phyloP scores from a whole-genome alignment of 2,329 filamentous ascomycete species.

The Hymenoscyphus fructigenus region DNA sequence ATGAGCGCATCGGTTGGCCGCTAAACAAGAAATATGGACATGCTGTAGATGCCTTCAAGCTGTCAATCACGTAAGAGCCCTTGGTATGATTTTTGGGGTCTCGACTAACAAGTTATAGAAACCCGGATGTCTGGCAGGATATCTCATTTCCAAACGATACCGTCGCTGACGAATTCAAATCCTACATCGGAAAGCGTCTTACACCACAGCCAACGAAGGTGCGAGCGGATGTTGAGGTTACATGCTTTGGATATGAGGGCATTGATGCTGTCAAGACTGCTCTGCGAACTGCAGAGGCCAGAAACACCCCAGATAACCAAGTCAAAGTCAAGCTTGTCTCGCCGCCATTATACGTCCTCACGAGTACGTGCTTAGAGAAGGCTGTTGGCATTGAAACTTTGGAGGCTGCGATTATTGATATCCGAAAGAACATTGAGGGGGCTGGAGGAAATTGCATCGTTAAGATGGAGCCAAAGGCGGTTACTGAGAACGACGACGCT shows the following conservation, averaged over 20 bases:
- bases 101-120: constrained; percentile 50
- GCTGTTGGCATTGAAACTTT: constrained; percentile 77
- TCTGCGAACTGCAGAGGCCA: constrained; percentile 84
- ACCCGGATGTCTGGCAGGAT: constrained; percentile 94
- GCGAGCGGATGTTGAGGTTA: constrained; percentile 94
- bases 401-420: constrained; percentile 86
- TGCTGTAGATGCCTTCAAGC: constrained; percentile 96
- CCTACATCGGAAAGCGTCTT: constrained; percentile 94
- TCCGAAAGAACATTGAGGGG: constrained; percentile 74
- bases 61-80: constrained; percentile 81
- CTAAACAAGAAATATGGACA: constrained; percentile 97
- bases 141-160: constrained; percentile 83
- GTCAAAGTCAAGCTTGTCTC: constrained; percentile 99
- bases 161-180: constrained; percentile 85
- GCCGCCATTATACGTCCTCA: constrained; percentile 93
- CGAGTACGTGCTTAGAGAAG: constrained; percentile 95
- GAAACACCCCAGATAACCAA: constrained; percentile 88
- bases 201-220: constrained; percentile 99
- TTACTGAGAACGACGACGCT: constrained; percentile 97
- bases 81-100: neutral
- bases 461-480: constrained; percentile 99
- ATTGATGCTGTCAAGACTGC: constrained; percentile 98
- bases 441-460: constrained; percentile 79
- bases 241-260: constrained; percentile 92
- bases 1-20: constrained; percentile 94